phyloP scores from a whole-genome alignment of 2,329 filamentous ascomycete species.

The Alternaria panax region DNA sequence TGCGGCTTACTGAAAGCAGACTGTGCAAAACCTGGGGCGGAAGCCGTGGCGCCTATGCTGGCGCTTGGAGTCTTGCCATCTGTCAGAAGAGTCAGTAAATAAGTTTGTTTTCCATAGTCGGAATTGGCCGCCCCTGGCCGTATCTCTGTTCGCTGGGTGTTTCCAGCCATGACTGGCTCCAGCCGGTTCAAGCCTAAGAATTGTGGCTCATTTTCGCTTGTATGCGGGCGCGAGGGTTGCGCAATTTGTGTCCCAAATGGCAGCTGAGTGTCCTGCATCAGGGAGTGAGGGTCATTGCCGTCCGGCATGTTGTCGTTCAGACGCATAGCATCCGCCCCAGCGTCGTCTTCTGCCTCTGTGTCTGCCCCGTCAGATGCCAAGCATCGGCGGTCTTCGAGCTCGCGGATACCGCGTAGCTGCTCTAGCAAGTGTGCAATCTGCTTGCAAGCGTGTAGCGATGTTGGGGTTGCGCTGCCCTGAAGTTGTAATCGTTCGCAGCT shows the following conservation, averaged over 20 bases:
- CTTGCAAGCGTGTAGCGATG: constrained; percentile 15
- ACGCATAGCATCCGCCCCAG: constrained; percentile 13
- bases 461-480: not conserved
- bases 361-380: constrained; percentile 16
- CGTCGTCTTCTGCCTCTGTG: constrained; percentile 13
- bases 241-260: constrained; percentile 33
- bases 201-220: constrained; percentile 9
- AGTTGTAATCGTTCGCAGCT: not conserved
- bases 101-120: not conserved
- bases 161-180: constrained; percentile 33
- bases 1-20: constrained; percentile 1
- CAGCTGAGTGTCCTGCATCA: constrained; percentile 29
- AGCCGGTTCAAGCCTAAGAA: constrained; percentile 22
- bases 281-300: constrained; percentile 19
- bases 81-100: not conserved
- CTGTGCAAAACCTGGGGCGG: not conserved
- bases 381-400: constrained; percentile 25
- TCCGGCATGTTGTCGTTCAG: not conserved
- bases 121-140: constrained; percentile 8
- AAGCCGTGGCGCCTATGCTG: not conserved
- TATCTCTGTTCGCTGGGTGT: constrained; percentile 24
- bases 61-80: not conserved
- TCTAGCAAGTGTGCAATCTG: constrained; percentile 11
- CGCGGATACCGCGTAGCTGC: constrained; percentile 22
- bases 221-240: constrained; percentile 10